These are phyloP conservation scores for Kalmusia sp. DNA, from an alignment of 2,329 filamentous ascomycete genomes.

Conservation along the genomic window DNA sequence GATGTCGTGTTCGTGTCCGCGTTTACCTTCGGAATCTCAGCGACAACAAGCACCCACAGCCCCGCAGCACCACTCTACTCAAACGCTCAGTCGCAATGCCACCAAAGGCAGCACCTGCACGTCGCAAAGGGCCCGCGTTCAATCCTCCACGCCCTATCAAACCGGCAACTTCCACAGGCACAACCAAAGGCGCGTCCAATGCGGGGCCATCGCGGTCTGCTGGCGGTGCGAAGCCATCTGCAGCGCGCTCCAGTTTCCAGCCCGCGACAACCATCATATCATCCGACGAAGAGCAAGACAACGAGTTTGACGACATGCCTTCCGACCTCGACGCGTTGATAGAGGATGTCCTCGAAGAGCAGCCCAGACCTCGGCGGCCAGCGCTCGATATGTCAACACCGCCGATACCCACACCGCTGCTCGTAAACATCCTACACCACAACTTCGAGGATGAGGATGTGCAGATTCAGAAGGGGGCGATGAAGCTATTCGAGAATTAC, in stretches of 20 bases:
- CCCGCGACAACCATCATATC: constrained; percentile 37
- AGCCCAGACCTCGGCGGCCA: constrained; percentile 16
- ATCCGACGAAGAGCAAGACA: constrained; percentile 34
- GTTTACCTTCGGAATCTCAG: background rate
- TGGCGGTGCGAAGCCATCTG: constrained; percentile 28
- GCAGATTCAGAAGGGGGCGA: constrained; percentile 51
- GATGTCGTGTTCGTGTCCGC: constrained; percentile 4
- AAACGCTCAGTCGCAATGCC: constrained; percentile 24
- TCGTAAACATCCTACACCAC: constrained; percentile 79
- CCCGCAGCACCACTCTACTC: background rate
- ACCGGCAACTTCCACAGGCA: constrained; percentile 23
- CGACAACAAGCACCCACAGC: background rate
- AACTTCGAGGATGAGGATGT: constrained; percentile 67
- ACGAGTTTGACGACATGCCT: constrained; percentile 30
- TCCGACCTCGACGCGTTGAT: constrained; percentile 38
- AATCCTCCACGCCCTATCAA: constrained; percentile 47
- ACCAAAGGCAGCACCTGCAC: constrained; percentile 28
- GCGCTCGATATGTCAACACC: constrained; percentile 25
- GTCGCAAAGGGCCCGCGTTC: constrained; percentile 44
- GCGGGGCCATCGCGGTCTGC: constrained; percentile 25
- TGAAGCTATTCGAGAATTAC: constrained; percentile 80
- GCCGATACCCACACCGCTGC: constrained; percentile 73
- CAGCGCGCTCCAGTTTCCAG: constrained; percentile 28
- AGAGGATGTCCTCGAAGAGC: constrained; percentile 25
- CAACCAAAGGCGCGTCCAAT: constrained; percentile 28